Percentiles rank a stretch among this genome's conserved stretches.
phyloP scores from a whole-genome alignment of 805 yeast genomes.

The Cyberlindnera japonica region DNA sequence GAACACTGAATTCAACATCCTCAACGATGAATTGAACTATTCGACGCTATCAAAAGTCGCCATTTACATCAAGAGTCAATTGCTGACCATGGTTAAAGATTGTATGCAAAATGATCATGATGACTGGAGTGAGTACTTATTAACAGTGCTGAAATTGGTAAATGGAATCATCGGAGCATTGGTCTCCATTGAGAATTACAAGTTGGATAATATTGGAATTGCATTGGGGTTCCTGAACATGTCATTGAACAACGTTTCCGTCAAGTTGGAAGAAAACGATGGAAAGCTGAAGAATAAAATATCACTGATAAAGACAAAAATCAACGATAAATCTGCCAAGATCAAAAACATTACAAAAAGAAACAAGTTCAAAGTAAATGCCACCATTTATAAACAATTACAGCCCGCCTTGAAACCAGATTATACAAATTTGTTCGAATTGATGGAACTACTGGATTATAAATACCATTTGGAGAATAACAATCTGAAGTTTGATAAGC shows the following conservation, averaged over 20 bases:
- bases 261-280: slow-evolving; percentile 6
- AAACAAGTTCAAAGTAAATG: slow-evolving; percentile 9
- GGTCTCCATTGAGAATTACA: slow-evolving; percentile 42
- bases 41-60: slow-evolving; percentile 45
- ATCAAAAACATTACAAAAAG: slow-evolving; percentile 1
- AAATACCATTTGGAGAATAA: slow-evolving; percentile 42
- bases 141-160: slow-evolving; percentile 31
- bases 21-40: slow-evolving; percentile 27
- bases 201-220: slow-evolving; percentile 41
- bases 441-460: slow-evolving; percentile 35
- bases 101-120: neutral
- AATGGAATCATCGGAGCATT: slow-evolving; percentile 43
- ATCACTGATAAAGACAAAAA: slow-evolving; percentile 15
- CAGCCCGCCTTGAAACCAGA: slow-evolving; percentile 29
- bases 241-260: slow-evolving; percentile 32
- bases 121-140: slow-evolving; percentile 15
- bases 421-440: slow-evolving; percentile 38
- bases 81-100: slow-evolving; percentile 12
- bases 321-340: slow-evolving; percentile 9
- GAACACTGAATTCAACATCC: slow-evolving; percentile 20
- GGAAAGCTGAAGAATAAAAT: slow-evolving; percentile 16
- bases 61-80: slow-evolving; percentile 36
- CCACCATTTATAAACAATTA: slow-evolving; percentile 8
- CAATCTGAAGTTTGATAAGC: slow-evolving; percentile 23
- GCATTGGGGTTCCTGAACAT: slow-evolving; percentile 43